Evolutionary conservation across 805 yeast genomes (phyloP).

Genomic region (Metschnikowia borealis): DNA sequence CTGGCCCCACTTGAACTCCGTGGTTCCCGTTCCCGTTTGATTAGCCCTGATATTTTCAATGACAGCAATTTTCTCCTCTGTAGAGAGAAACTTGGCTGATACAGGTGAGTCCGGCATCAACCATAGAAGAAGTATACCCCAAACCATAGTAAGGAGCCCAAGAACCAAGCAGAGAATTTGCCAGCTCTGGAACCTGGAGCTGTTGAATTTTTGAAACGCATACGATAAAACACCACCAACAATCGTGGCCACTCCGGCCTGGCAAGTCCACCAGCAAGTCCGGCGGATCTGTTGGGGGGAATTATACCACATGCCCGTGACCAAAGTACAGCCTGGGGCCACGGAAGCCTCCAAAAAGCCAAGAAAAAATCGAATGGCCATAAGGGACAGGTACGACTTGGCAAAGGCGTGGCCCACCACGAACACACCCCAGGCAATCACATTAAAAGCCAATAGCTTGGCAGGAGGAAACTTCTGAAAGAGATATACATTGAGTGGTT

Average conservation of each 20-base stretch:
- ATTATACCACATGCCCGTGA: slow-evolving; percentile 62
- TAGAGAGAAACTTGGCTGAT: slow-evolving; percentile 33
- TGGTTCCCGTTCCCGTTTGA: slow-evolving; percentile 51
- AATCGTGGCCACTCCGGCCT: slow-evolving; percentile 54
- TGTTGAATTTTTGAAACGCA: slow-evolving; percentile 49
- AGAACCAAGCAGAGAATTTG: slow-evolving; percentile 56
- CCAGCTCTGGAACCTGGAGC: slow-evolving; percentile 47
- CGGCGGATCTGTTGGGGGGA: slow-evolving; percentile 48
- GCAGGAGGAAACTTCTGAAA: slow-evolving; percentile 53
- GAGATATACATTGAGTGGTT: slow-evolving; percentile 38
- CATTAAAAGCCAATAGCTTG: slow-evolving; percentile 45
- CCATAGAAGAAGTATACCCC: slow-evolving; percentile 43
- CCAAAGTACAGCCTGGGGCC: slow-evolving; percentile 53
- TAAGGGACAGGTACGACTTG: slow-evolving; percentile 47
- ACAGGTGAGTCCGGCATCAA: slow-evolving; percentile 49
- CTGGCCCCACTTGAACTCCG: slow-evolving; percentile 43
- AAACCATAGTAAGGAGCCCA: slow-evolving; percentile 49
- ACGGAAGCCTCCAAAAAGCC: slow-evolving; percentile 55
- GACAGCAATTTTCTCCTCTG: slow-evolving; percentile 38
- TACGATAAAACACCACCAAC: slow-evolving; percentile 42
- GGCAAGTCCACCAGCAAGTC: slow-evolving; percentile 56
- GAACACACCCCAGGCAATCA: slow-evolving; percentile 52
- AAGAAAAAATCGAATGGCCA: slow-evolving; percentile 51
- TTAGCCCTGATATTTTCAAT: slow-evolving; percentile 44
- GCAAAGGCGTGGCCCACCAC: slow-evolving; percentile 33